These are phyloP conservation scores for Populus tomentosa DNA, from an alignment of 441 rosid species.

Conservation along the genomic window DNA sequence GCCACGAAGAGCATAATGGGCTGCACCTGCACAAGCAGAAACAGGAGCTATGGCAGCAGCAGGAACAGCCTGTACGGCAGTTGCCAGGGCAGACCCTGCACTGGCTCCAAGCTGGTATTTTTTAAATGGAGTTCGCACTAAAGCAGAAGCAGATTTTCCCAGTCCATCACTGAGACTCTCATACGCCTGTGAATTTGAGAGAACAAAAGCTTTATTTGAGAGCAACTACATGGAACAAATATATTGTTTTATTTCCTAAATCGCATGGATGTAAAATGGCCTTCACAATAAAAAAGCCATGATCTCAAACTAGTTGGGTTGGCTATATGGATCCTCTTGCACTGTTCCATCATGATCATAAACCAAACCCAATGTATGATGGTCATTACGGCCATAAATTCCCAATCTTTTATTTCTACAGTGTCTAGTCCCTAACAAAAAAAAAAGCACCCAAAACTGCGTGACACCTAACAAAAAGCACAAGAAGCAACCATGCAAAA, in stretches of 20 bases:
- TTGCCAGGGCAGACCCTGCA: constrained; percentile 82
- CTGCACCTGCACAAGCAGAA: constrained; percentile 82
- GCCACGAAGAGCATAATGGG: constrained; percentile 84
- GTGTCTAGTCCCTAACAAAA: not conserved
- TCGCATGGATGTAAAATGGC: not conserved
- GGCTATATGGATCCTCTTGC: not conserved
- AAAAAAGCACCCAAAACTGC: not conserved
- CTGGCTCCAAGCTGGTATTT: constrained; percentile 84
- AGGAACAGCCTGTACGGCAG: constrained; percentile 83
- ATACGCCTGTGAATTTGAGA: constrained; percentile 57
- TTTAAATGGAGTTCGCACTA: constrained; percentile 77
- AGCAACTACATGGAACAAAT: not conserved
- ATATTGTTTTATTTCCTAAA: not conserved
- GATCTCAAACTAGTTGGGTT: not conserved
- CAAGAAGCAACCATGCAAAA: not conserved
- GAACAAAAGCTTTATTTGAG: not conserved
- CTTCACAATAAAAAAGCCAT: not conserved
- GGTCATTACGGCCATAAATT: not conserved
- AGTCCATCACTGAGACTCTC: constrained; percentile 85
- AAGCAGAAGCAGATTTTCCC: constrained; percentile 87
- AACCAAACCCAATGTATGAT: too few species aligned
- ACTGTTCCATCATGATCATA: too few species aligned
- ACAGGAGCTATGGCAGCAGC: constrained; percentile 94
- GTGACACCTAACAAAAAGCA: not conserved
- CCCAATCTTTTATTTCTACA: not conserved